phyloP scores from a whole-genome alignment of 192 early-diverging fungal species.

The Coemansia guatemalensis region DNA sequence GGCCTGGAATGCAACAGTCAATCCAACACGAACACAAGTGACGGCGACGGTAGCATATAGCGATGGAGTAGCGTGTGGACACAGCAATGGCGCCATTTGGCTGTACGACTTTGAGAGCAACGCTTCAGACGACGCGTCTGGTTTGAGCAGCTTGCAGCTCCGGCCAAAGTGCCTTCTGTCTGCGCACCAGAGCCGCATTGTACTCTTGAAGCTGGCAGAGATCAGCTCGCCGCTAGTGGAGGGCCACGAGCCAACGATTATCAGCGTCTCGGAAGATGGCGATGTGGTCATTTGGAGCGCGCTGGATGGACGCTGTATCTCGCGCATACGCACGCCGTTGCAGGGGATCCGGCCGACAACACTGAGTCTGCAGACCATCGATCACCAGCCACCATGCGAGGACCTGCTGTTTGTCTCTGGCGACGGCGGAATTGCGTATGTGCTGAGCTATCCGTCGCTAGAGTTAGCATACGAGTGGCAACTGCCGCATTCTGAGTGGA shows the following conservation, averaged over 20 bases:
- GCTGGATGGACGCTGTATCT: constrained; percentile 46
- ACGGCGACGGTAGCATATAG: constrained; percentile 27
- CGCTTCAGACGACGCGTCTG: not conserved
- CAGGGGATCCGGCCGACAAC: constrained; percentile 32
- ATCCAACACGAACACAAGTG: constrained; percentile 33
- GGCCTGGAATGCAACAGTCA: constrained; percentile 44
- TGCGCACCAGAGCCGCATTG: constrained; percentile 32
- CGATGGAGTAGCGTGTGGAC: constrained; percentile 42
- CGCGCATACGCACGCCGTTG: constrained; percentile 29
- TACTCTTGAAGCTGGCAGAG: constrained; percentile 23
- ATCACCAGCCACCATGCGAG: constrained; percentile 42
- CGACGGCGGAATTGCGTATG: constrained; percentile 21
- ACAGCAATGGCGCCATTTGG: constrained; percentile 48
- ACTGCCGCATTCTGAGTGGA: constrained; percentile 44
- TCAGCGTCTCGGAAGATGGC: constrained; percentile 44
- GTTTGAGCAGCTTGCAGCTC: constrained; percentile 6
- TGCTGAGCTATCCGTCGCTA: constrained; percentile 47
- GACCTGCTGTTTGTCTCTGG: constrained; percentile 49
- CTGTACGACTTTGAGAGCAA: constrained; percentile 29
- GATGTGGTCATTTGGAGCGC: constrained; percentile 41
- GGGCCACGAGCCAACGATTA: constrained; percentile 37
- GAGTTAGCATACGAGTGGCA: constrained; percentile 48
- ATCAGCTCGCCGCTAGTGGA: constrained; percentile 31
- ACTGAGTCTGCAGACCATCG: constrained; percentile 32
- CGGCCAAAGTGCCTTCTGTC: constrained; percentile 35